Conservation (phyloP, 495 filamentous ascomycete genomes). For the Astrocystis sublimbata region DNA sequence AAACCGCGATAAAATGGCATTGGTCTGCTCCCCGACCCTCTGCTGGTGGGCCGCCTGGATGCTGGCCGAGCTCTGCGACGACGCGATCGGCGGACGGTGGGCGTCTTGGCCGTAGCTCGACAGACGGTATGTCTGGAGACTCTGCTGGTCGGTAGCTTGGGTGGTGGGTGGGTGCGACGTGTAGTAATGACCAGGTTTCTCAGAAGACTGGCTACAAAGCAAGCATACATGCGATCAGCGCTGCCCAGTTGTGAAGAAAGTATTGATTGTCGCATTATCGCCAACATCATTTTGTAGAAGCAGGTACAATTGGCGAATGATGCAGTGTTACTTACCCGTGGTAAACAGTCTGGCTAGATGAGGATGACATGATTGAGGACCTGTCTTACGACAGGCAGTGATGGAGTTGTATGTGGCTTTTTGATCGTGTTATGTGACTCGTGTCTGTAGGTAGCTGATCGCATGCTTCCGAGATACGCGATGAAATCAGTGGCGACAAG, state of each 20-base stretch:
- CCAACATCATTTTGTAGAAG: no score
- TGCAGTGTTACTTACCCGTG: neutral
- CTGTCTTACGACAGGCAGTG: neutral
- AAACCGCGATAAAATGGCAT: neutral
- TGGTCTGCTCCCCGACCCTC: neutral
- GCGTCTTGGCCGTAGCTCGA: conserved; percentile 4
- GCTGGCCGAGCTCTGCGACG: neutral
- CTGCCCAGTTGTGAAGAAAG: neutral
- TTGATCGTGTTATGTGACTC: neutral
- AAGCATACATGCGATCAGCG: neutral
- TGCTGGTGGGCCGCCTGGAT: neutral
- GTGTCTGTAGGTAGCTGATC: neutral
- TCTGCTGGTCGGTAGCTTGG: neutral
- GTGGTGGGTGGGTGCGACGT: conserved; percentile 12
- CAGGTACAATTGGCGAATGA: neutral
- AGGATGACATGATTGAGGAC: neutral
- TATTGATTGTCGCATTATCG: neutral
- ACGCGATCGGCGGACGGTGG: neutral
- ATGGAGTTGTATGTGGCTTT: neutral
- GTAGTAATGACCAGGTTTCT: conserved; percentile 3
- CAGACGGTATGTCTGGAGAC: conserved; percentile 6
- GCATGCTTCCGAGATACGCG: neutral
- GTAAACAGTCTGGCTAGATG: neutral
- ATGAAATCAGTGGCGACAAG: neutral
- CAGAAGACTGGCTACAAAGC: conserved; percentile 3